Conservation (phyloP, 2,329 filamentous ascomycete species). For the Aspergillus neoniger region DNA sequence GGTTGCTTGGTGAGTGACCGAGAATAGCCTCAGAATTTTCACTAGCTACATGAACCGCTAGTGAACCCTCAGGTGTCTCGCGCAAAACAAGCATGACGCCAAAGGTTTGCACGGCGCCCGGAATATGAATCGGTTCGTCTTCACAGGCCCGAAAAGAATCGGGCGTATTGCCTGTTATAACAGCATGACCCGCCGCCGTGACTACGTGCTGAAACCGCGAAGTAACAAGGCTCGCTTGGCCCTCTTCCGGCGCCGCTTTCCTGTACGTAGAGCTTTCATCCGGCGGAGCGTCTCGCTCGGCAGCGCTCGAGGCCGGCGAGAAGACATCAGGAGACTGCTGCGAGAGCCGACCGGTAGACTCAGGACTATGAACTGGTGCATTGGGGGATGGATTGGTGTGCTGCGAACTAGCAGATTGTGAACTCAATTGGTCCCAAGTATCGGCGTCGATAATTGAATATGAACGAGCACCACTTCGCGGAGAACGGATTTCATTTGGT, state of each 20-base stretch:
- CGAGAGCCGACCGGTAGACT: not conserved
- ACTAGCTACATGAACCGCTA: slow-evolving; percentile 72
- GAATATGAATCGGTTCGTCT: slow-evolving; percentile 87
- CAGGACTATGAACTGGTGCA: not conserved
- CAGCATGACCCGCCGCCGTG: slow-evolving; percentile 75
- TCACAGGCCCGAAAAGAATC: slow-evolving; percentile 76
- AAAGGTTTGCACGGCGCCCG: slow-evolving; percentile 77
- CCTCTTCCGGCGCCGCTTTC: slow-evolving; percentile 20
- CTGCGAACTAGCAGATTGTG: slow-evolving; percentile 12
- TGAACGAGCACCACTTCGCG: slow-evolving; percentile 25
- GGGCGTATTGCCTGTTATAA: slow-evolving; percentile 77
- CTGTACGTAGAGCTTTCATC: not conserved
- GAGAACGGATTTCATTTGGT: slow-evolving; percentile 19
- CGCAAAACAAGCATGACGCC: slow-evolving; percentile 74
- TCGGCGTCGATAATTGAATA: slow-evolving; percentile 34
- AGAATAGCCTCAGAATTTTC: slow-evolving; percentile 77
- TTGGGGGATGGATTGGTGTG: not conserved
- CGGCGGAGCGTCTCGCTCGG: not conserved
- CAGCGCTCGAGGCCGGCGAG: not conserved
- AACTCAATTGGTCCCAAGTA: slow-evolving; percentile 27
- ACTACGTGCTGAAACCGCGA: slow-evolving; percentile 76
- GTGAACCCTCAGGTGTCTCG: slow-evolving; percentile 62
- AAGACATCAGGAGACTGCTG: not conserved
- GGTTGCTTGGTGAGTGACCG: slow-evolving; percentile 72
- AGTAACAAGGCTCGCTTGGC: slow-evolving; percentile 60